Conservation (phyloP, 257 asterid genomes). For the Primulina eburnea region DNA sequence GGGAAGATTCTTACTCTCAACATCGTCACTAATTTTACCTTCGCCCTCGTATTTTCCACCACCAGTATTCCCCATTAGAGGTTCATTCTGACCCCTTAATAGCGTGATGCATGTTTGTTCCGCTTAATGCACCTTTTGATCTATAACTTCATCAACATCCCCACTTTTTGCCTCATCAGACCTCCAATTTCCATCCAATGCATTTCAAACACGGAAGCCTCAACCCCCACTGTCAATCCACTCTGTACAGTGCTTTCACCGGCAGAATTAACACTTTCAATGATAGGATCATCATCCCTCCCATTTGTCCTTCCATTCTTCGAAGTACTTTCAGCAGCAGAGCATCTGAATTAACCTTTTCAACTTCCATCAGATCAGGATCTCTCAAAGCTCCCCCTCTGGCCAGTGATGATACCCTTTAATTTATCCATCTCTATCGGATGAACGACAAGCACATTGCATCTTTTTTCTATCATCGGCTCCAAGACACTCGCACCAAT, state of each 20-base stretch:
- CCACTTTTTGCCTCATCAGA: neutral
- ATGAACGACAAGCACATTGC: conserved; percentile 8
- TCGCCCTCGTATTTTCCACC: conserved; percentile 16
- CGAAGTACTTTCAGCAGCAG: conserved; percentile 7
- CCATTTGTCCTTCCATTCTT: conserved; percentile 19
- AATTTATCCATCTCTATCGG: neutral
- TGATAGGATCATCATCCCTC: conserved; percentile 19
- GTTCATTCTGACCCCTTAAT: conserved; percentile 25
- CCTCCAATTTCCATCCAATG: conserved; percentile 11
- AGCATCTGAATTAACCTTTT: too few species aligned
- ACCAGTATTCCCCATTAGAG: conserved; percentile 15
- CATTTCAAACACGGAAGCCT: conserved; percentile 17
- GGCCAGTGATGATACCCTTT: conserved; percentile 19
- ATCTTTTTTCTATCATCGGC: conserved; percentile 3
- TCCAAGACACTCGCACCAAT: conserved; percentile 8
- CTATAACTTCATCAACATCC: conserved; percentile 11
- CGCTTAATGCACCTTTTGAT: conserved; percentile 22
- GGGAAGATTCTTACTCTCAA: conserved; percentile 10
- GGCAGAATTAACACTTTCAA: neutral
- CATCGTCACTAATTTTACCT: conserved; percentile 14
- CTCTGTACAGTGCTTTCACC: neutral
- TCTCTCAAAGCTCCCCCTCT: conserved; percentile 14
- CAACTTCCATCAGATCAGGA: conserved; percentile 1
- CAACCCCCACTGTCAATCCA: conserved; percentile 14
- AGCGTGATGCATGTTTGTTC: neutral